phyloP scores from a whole-genome alignment of 257 asterid genomes.

The Gentiana macrophylla region DNA sequence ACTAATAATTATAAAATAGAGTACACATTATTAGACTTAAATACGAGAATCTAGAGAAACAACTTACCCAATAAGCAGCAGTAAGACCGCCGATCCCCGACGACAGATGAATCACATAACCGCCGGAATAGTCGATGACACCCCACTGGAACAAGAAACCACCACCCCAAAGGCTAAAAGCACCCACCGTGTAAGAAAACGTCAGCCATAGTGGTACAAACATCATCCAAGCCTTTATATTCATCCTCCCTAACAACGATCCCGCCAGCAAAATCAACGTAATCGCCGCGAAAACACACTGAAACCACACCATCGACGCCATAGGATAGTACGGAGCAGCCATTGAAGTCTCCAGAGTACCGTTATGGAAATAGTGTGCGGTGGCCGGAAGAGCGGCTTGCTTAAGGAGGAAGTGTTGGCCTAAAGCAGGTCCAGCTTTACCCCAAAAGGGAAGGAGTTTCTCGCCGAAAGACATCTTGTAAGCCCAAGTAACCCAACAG shows the following conservation, averaged over 20 bases:
- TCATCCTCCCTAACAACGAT: slow-evolving; percentile 55
- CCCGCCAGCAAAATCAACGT: slow-evolving; percentile 40
- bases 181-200: slow-evolving; percentile 55
- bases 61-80: slow-evolving; percentile 50
- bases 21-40: too few species aligned
- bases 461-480: slow-evolving; percentile 54
- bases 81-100: slow-evolving; percentile 62
- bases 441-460: slow-evolving; percentile 57
- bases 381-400: slow-evolving; percentile 46
- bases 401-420: slow-evolving; percentile 32
- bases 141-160: slow-evolving; percentile 62
- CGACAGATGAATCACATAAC: slow-evolving; percentile 57
- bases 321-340: slow-evolving; percentile 37
- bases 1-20: too few species aligned
- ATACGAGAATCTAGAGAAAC: not conserved
- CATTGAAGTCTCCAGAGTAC: slow-evolving; percentile 33
- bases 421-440: slow-evolving; percentile 43
- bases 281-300: slow-evolving; percentile 50
- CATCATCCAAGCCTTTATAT: slow-evolving; percentile 54
- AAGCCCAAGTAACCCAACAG: slow-evolving; percentile 57
- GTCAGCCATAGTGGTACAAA: slow-evolving; percentile 65
- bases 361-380: slow-evolving; percentile 18
- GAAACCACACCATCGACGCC: slow-evolving; percentile 65
- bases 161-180: slow-evolving; percentile 64
- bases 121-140: slow-evolving; percentile 54